A percentile compares a stretch with the other conserved stretches of the same genome.
phyloP scores from a whole-genome alignment of 2,329 filamentous ascomycete species.

The Phyllosticta citribraziliensis region DNA sequence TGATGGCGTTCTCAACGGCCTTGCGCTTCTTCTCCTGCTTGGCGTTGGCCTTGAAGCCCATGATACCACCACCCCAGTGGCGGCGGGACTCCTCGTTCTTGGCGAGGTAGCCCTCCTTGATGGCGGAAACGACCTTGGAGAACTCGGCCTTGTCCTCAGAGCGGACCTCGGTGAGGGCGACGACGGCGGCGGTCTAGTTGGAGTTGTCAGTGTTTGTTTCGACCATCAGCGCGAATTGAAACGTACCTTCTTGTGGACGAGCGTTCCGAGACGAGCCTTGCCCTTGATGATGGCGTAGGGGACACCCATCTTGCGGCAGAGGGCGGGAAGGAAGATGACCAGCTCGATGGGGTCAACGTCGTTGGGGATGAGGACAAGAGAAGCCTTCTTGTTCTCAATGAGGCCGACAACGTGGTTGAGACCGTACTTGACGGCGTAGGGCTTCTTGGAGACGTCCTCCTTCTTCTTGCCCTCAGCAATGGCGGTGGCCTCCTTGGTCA shows the following conservation, averaged over 20 bases:
- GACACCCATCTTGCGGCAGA: constrained; percentile 99
- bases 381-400: constrained; percentile 90
- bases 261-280: constrained; percentile 97
- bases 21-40: constrained; percentile 80
- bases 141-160: constrained; percentile 98
- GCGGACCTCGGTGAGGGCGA: constrained; percentile 93
- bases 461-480: constrained; percentile 99
- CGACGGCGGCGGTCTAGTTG: constrained; percentile 83
- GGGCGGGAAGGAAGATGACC: constrained; percentile 96
- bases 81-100: constrained; percentile 86
- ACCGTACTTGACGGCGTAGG: constrained; percentile 98
- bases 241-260: constrained; percentile 97
- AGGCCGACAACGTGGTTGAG: constrained; percentile 78
- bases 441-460: constrained; percentile 99
- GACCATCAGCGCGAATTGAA: not conserved
- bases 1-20: constrained; percentile 88
- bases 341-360: constrained; percentile 99
- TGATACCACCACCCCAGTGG: constrained; percentile 99
- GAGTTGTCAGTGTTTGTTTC: constrained; percentile 20
- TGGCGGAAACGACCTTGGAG: constrained; percentile 85
- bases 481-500: constrained; percentile 95
- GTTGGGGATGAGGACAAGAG: constrained; percentile 95
- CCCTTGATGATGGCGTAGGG: constrained; percentile 99
- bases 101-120: constrained; percentile 97
- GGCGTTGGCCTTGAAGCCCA: constrained; percentile 86